Conservation (phyloP, 2,329 filamentous ascomycete genomes). For the Rhynchosporium agropyri region DNA sequence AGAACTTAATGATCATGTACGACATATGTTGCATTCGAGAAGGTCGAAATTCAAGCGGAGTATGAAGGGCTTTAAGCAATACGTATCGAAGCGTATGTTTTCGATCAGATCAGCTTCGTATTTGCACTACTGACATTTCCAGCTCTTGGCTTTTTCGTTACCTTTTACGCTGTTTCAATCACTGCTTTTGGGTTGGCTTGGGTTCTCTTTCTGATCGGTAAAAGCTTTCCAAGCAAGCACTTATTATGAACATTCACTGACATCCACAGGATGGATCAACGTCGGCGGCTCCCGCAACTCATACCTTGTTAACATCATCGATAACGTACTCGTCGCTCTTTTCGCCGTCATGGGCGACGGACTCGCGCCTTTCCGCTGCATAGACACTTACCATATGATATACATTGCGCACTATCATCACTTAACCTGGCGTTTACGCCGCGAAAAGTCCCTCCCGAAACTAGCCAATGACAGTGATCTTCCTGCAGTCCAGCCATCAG, state of each 20-base stretch:
- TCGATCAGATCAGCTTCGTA: neutral
- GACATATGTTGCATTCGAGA: conserved; percentile 84
- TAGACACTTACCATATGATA: conserved; percentile 85
- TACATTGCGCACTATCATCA: conserved; percentile 65
- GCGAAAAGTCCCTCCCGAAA: conserved; percentile 57
- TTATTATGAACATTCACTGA: neutral
- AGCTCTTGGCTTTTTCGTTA: conserved; percentile 81
- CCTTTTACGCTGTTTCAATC: conserved; percentile 79
- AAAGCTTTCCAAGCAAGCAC: neutral
- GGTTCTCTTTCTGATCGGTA: conserved; percentile 87
- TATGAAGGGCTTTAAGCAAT: conserved; percentile 80
- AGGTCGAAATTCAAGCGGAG: conserved; percentile 77
- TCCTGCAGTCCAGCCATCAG: conserved; percentile 44
- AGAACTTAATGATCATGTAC: conserved; percentile 79
- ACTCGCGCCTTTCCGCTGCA: conserved; percentile 71
- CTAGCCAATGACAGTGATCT: conserved; percentile 65
- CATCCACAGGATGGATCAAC: conserved; percentile 66
- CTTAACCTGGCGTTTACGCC: conserved; percentile 61
- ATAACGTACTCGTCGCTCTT: conserved; percentile 70
- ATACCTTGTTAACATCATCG: conserved; percentile 71
- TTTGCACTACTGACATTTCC: conserved; percentile 26
- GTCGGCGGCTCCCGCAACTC: conserved; percentile 68
- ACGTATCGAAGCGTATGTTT: conserved; percentile 66
- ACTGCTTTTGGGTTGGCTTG: conserved; percentile 84
- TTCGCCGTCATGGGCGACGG: conserved; percentile 73